Base-by-base conservation (phyloP, 23 red algal species). In the Gracilaria gracilis region DNA sequence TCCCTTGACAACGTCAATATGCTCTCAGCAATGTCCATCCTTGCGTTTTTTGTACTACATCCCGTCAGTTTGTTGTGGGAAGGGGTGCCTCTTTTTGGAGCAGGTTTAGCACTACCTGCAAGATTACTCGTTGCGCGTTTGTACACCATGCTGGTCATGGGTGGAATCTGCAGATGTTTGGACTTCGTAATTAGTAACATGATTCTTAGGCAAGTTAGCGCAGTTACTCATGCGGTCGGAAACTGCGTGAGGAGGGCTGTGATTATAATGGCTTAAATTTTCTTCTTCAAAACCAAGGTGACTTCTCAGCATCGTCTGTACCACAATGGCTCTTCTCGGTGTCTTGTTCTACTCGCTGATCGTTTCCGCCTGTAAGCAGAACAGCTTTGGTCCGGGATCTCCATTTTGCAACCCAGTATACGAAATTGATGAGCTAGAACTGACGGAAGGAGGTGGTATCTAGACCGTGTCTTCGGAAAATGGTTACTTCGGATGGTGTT, bases 171-270 rank as follows among this genome's bases (percentile, higher is more conserved):
- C 53, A 71, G 92, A 80, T 96, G 93, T 55, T 40, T 94, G 25
- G 93, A 99, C 76, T 90, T 95, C 33, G 61, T 95, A 2, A 82
- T 64, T 29, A 89, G 91, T 29, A 96, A 95, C 35, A 88, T 99
- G 83, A 94, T 93, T 53, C 74, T 99, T 28, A 75, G 95, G 38
- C 83, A 74, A 13, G 97, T 99, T 4, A 90, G 84, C 39, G 93
- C 97, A 11, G 94, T 99, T 4, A 95, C 97, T 25, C 95, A 96
- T 67, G 89, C 97, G 19, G 92, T 98, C 27, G 97, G 97, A 28
- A 98, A 98, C 67, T 95, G 92, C 40, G 94, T 98, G 58, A 99
- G 96, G 85, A 87, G 97, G 34, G 97, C 93, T 37, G 87, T 99
- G 19, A 90, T 99, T 36, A 99, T 99, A 48, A 86, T 88, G 15